phyloP scores from a whole-genome alignment of 306 rosid species.

The Biancaea sappan region DNA sequence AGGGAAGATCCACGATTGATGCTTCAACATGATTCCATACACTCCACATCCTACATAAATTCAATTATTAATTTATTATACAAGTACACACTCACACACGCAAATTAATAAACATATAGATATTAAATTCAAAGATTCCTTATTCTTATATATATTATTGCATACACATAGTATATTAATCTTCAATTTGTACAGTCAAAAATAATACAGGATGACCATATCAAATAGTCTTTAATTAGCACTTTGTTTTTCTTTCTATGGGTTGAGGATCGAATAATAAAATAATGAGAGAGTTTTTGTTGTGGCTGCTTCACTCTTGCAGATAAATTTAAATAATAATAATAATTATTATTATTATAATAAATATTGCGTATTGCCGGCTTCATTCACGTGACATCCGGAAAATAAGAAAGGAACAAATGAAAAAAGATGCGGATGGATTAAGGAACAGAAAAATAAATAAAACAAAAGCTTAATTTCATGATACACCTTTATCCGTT shows the following conservation, averaged over 20 bases:
- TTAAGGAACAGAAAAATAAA: too few relatives aligned
- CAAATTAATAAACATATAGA: too few relatives aligned
- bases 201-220: background rate
- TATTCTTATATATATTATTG: background rate
- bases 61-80: too few relatives aligned
- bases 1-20: background rate
- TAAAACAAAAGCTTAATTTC: too few relatives aligned
- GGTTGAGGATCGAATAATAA: background rate
- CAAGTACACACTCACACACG: background rate
- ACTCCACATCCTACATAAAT: background rate
- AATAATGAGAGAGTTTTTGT: background rate
- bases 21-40: background rate
- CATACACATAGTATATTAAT: background rate
- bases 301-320: too few relatives aligned
- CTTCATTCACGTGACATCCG: background rate
- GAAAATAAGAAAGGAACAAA: too few relatives aligned
- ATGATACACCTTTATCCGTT: background rate
- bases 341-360: too few relatives aligned
- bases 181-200: too few relatives aligned
- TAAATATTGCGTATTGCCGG: background rate
- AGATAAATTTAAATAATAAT: too few relatives aligned
- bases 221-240: background rate
- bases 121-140: background rate
- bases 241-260: background rate
- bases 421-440: too few relatives aligned